Percentiles rank a stretch among this genome's conserved stretches.
Conservation (phyloP, 257 asterid genomes). For the Striga asiatica region DNA sequence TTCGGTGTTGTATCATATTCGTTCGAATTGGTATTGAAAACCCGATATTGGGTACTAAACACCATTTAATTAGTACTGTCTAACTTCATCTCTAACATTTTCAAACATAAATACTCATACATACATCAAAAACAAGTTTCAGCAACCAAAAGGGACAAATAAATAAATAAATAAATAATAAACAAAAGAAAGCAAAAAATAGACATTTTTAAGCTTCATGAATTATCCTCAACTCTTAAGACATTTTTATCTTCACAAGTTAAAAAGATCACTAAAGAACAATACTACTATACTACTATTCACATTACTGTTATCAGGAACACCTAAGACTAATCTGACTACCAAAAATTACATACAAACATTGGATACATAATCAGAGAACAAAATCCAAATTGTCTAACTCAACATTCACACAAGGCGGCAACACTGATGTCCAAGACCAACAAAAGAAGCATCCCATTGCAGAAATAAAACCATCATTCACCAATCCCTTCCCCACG, state of each 20-base stretch:
- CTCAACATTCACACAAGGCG: background rate
- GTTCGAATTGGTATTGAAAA: too few relatives aligned
- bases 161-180: too few relatives aligned
- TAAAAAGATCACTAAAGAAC: background rate
- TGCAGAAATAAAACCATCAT: background rate
- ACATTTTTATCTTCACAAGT: background rate
- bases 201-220: background rate
- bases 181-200: too few relatives aligned
- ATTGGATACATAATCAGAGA: too few relatives aligned
- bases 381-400: background rate
- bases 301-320: background rate
- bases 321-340: background rate
- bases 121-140: too few relatives aligned
- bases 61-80: too few relatives aligned
- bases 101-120: too few relatives aligned
- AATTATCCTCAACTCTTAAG: background rate
- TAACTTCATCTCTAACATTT: too few relatives aligned
- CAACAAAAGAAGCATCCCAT: background rate
- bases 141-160: too few relatives aligned
- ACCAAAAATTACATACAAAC: too few relatives aligned
- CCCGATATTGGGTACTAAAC: too few relatives aligned
- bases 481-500: background rate
- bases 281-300: background rate
- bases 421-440: background rate
- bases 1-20: too few relatives aligned